Evolutionary conservation across 768 basidiomycete species (phyloP).

Genomic region (Russula brevipes): DNA sequence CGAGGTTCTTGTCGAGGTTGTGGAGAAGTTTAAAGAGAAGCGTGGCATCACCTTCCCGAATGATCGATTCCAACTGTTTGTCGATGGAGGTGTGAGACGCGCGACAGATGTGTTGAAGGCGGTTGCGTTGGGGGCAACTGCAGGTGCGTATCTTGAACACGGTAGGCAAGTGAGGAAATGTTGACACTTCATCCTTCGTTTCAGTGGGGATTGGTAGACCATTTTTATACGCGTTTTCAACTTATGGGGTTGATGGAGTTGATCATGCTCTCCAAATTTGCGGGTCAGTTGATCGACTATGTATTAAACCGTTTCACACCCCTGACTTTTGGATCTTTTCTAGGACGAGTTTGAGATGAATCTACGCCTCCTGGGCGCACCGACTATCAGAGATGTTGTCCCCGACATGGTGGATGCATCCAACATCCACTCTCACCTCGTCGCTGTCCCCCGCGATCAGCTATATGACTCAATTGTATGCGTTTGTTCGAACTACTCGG

Average conservation of each 20-base stretch:
- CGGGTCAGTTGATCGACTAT: conserved; percentile 44
- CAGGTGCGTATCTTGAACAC: conserved; percentile 41
- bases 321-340: conserved; percentile 7
- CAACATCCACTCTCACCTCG: conserved; percentile 60
- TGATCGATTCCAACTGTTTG: conserved; percentile 74
- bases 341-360: conserved; percentile 99
- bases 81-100: conserved; percentile 92
- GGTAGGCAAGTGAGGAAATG: neutral
- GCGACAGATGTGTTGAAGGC: conserved; percentile 90
- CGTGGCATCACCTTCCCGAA: conserved; percentile 73
- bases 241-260: conserved; percentile 86
- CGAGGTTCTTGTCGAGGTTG: conserved; percentile 59
- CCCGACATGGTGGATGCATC: conserved; percentile 88
- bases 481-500: conserved; percentile 21
- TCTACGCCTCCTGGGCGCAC: conserved; percentile 85
- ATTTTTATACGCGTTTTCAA: conserved; percentile 82
- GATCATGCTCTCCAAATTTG: conserved; percentile 77
- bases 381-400: conserved; percentile 68
- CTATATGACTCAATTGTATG: conserved; percentile 83
- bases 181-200: neutral
- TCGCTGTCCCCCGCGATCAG: conserved; percentile 63
- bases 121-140: conserved; percentile 83
- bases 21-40: conserved; percentile 57
- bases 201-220: conserved; percentile 79
- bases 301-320: neutral